Evolutionary conservation across 1,139 yeast genomes (phyloP).

Genomic region (Kazachstania sp.): DNA sequence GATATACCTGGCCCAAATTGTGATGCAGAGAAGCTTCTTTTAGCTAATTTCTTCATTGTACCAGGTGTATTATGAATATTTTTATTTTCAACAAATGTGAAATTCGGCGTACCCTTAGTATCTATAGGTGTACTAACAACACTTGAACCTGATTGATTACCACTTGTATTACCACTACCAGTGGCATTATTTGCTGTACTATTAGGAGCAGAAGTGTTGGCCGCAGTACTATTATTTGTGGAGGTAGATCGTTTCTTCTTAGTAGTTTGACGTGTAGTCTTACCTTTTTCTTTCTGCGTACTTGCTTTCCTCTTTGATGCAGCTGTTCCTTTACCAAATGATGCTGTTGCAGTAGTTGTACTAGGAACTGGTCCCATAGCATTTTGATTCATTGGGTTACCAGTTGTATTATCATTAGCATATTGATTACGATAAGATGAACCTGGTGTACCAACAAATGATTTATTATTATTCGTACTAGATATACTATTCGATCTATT

Average conservation of each 20-base stretch:
- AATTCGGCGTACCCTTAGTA: slow-evolving; percentile 1
- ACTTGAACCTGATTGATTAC: too few species aligned
- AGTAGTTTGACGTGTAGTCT: neutral
- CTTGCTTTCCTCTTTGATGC: neutral
- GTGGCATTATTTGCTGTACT: neutral
- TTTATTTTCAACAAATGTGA: slow-evolving; percentile 5
- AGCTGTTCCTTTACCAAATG: neutral
- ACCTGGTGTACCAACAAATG: neutral
- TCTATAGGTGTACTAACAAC: slow-evolving; percentile 2
- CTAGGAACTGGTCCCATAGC: neutral
- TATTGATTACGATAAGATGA: neutral
- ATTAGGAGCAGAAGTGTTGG: neutral
- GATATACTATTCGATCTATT: neutral
- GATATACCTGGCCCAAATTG: neutral
- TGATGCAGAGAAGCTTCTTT: neutral
- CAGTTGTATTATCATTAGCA: neutral
- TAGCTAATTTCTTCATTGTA: neutral
- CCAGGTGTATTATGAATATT: slow-evolving; percentile 1
- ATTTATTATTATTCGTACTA: neutral
- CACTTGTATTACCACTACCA: neutral
- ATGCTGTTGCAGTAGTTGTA: neutral
- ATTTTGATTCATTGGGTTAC: neutral
- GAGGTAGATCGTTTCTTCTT: slow-evolving; percentile 3
- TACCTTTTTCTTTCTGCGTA: slow-evolving; percentile 1
- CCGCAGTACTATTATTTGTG: neutral